Percentiles rank a stretch among this genome's conserved stretches.
phyloP scores from a whole-genome alignment of 2,329 filamentous ascomycete species.

The Phialemoniopsis sp. region DNA sequence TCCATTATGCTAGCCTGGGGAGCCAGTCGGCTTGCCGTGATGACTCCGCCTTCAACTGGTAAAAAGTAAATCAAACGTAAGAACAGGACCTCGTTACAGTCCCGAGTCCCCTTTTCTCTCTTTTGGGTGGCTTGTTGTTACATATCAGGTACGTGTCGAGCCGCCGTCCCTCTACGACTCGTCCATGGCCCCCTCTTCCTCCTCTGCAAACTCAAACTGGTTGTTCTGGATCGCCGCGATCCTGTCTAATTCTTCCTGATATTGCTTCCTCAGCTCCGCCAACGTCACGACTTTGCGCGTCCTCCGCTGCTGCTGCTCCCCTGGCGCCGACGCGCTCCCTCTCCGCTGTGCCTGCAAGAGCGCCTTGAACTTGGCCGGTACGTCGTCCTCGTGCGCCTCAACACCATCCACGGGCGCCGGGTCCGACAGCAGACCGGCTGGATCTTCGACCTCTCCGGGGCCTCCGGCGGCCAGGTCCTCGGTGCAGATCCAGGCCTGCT shows the following conservation, averaged over 20 bases:
- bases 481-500: constrained; percentile 77
- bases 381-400: constrained; percentile 4
- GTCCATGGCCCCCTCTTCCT: constrained; percentile 49
- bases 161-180: constrained; percentile 26
- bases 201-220: constrained; percentile 71
- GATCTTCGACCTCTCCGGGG: neutral
- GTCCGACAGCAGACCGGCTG: constrained; percentile 1
- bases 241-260: constrained; percentile 84
- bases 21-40: no score
- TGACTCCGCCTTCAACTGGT: no score
- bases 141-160: no score
- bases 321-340: constrained; percentile 13
- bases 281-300: constrained; percentile 80
- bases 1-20: no score
- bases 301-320: constrained; percentile 14
- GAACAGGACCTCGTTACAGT: no score
- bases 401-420: neutral
- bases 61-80: no score
- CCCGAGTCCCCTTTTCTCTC: no score
- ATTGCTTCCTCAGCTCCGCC: constrained; percentile 81
- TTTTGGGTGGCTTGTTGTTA: no score
- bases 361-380: constrained; percentile 4
- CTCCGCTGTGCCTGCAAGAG: constrained; percentile 8
- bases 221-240: constrained; percentile 85
- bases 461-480: constrained; percentile 33